These are phyloP conservation scores for Lophiostoma macrostomum DNA, from an alignment of 495 filamentous ascomycete species.

Conservation along the genomic window DNA sequence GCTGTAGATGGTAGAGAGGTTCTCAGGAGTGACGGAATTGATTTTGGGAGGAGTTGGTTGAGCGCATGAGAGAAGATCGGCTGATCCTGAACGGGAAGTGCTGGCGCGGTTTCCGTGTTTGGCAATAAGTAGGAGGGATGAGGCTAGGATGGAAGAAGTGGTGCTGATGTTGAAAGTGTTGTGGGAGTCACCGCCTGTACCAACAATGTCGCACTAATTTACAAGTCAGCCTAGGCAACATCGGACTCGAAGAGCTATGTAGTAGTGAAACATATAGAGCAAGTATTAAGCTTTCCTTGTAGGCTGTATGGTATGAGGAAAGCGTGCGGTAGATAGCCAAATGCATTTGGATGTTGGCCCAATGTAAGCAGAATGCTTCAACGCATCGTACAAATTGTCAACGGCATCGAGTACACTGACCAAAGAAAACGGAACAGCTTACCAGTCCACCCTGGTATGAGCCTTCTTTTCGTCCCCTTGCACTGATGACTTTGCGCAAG, in stretches of 20 bases:
- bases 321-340: too few relatives aligned
- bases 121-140: conserved; percentile 72
- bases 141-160: conserved; percentile 87
- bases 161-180: conserved; percentile 98
- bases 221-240: not conserved
- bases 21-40: conserved; percentile 63
- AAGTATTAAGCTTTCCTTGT: too few relatives aligned
- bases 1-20: conserved; percentile 66
- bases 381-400: too few relatives aligned
- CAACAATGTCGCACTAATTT: conserved; percentile 86
- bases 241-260: not conserved
- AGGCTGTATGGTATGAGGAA: too few relatives aligned
- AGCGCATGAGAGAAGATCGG: conserved; percentile 79
- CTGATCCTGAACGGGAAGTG: conserved; percentile 91
- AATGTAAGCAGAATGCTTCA: too few relatives aligned
- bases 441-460: conserved; percentile 53
- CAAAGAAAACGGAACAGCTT: conserved; percentile 15
- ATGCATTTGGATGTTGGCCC: too few relatives aligned
- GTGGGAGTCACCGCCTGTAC: conserved; percentile 93
- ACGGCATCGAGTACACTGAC: not conserved
- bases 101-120: conserved; percentile 98
- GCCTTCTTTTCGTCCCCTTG: conserved; percentile 59
- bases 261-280: too few relatives aligned
- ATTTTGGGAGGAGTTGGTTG: conserved; percentile 68
- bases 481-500: conserved; percentile 56